Base-by-base conservation (phyloP, 495 filamentous ascomycete genomes). In the Podospora appendiculata region DNA sequence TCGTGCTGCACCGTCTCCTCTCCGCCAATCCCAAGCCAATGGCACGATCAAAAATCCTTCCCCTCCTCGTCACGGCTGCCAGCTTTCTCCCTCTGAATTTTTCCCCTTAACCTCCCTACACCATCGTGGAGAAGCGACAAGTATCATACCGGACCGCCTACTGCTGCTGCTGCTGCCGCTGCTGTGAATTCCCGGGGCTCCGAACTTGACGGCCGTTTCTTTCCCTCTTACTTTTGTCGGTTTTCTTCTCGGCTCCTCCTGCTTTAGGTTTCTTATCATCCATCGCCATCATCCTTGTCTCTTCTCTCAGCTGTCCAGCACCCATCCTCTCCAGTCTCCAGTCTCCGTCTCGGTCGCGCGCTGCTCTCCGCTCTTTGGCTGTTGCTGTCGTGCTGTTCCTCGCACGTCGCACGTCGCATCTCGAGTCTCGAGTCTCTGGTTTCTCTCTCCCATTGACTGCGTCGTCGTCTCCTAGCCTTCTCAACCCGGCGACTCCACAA, bases 131-230 rank as follows among this genome's bases (percentile, higher is more conserved):
- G 58, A 63, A 52, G 19, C 59, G 58, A 63, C 61, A 62, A 58
- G 52, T 53, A 58, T 56, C 58, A 49, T 55, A 52, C 45, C 55
- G 56, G 63, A 53, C 57, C 57, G 62, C 25, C 25, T 25, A 25
- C 65, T 59, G 62, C 50, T 60, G 65, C 55, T 64, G 71, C 66
- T 66, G 63, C 68, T 60, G 65, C 55, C 64, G 71, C 66, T 66
- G 63, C 68, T 48, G 38, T 69, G 69, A 69, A 67, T 69, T 62
- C 69, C 69, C 72, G 67, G 70, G 68, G 65, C 70, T 64, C 67
- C 72, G 66, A 69, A 66, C 66, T 72, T 72, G 44, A 70, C 70
- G 70, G 70, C 67, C 69, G 67, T 73, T 75, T 76, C 65, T 61
- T 73, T 76, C 74, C 65, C 61, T 66, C 55, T 48, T 16, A 42